phyloP scores from a whole-genome alignment of 208 protist species.

The Wallacemonas sp. region DNA sequence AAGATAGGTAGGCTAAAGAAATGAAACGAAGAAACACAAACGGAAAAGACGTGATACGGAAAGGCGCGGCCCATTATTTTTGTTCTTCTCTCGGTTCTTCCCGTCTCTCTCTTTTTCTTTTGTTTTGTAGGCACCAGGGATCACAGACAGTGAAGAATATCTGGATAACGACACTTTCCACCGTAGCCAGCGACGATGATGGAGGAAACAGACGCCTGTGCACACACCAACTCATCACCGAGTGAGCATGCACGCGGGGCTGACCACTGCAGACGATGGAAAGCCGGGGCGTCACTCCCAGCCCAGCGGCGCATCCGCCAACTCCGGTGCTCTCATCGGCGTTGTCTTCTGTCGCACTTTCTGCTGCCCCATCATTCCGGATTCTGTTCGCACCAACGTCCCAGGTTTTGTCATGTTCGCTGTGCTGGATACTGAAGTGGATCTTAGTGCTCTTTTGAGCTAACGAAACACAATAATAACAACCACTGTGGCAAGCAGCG shows the following conservation, averaged over 20 bases:
- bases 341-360: too few relatives aligned
- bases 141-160: constrained; percentile 4
- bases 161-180: background rate
- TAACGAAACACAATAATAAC: too few relatives aligned
- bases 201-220: background rate
- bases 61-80: background rate
- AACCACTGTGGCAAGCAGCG: too few relatives aligned
- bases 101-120: constrained; percentile 5
- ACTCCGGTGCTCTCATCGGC: too few relatives aligned
- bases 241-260: background rate
- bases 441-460: constrained; percentile 10
- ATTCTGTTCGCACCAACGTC: too few relatives aligned
- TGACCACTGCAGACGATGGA: too few relatives aligned
- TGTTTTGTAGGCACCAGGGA: constrained; percentile 1
- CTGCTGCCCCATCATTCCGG: too few relatives aligned
- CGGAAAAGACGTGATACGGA: background rate
- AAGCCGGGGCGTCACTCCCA: too few relatives aligned
- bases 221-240: background rate
- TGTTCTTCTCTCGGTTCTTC: background rate
- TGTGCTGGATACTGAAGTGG: constrained; percentile 7
- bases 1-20: constrained; percentile 1
- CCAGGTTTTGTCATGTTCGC: too few relatives aligned
- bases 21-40: constrained; percentile 3
- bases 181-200: background rate
- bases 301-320: too few relatives aligned